Percentiles rank a stretch among this genome's conserved stretches.
These are phyloP conservation scores for Endotrypanum monterogeii DNA, from an alignment of 208 protist species.

Conservation along the genomic window DNA sequence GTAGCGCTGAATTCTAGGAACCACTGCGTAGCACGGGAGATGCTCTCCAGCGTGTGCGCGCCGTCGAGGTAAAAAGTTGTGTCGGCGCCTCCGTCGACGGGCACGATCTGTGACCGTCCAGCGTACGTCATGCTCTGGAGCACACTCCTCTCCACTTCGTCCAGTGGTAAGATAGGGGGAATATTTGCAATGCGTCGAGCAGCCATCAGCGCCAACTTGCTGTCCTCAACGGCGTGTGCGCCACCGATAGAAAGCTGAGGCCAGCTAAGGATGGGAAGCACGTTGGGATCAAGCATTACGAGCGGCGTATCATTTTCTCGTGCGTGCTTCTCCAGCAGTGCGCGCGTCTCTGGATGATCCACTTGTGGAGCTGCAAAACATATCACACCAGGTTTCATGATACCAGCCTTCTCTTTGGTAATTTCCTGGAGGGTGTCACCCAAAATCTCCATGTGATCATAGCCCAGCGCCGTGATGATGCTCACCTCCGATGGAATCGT, in stretches of 20 bases:
- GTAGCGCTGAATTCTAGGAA: conserved; percentile 73
- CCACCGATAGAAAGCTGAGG: conserved; percentile 78
- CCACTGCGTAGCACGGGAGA: conserved; percentile 67
- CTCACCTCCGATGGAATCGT: conserved; percentile 81
- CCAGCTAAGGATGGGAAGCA: conserved; percentile 73
- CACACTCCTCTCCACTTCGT: conserved; percentile 58
- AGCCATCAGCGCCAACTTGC: conserved; percentile 79
- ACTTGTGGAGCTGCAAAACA: conserved; percentile 76
- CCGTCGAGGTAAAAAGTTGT: conserved; percentile 83
- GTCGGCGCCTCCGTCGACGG: conserved; percentile 41
- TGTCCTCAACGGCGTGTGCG: conserved; percentile 75
- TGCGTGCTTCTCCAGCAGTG: conserved; percentile 59
- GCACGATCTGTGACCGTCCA: conserved; percentile 77
- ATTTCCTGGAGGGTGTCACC: conserved; percentile 94
- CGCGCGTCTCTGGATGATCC: conserved; percentile 64
- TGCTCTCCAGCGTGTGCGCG: conserved; percentile 89
- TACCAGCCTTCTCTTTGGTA: conserved; percentile 93
- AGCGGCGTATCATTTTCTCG: conserved; percentile 46
- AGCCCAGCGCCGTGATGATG: conserved; percentile 91
- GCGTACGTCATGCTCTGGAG: conserved; percentile 68
- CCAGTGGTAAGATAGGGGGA: conserved; percentile 54
- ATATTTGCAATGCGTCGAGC: conserved; percentile 67
- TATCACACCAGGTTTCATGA: conserved; percentile 86
- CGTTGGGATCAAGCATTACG: conserved; percentile 56
- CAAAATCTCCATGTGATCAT: conserved; percentile 94